Evolutionary conservation across 148 eudicot species (phyloP).

Genomic region (Camellia japonica): DNA sequence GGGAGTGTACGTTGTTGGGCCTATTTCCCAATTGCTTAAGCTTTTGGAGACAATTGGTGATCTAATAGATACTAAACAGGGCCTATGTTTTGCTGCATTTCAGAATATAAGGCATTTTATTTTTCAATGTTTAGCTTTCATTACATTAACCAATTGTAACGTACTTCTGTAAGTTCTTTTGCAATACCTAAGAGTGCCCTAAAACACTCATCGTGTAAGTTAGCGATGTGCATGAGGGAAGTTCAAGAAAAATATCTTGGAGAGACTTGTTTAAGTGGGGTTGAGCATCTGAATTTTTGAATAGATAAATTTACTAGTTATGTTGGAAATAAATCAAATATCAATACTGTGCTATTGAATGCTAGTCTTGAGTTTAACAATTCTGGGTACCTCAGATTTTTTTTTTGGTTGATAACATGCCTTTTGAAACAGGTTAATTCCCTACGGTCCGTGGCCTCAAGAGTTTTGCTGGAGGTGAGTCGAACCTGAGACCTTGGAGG

Average conservation of each 20-base stretch:
- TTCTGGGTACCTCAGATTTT: too few species aligned
- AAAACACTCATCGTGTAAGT: not conserved
- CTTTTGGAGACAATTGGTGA: too few species aligned
- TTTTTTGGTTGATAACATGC: too few species aligned
- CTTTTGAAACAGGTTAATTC: too few species aligned
- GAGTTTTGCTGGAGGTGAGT: too few species aligned
- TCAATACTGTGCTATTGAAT: not conserved
- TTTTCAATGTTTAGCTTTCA: not conserved
- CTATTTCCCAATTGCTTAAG: too few species aligned
- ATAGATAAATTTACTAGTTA: not conserved
- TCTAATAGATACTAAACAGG: not conserved
- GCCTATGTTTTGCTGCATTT: not conserved
- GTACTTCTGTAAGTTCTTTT: not conserved
- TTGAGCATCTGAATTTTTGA: not conserved
- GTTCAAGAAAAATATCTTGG: too few species aligned
- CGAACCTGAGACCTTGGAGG: too few species aligned
- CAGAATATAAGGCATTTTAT: not conserved
- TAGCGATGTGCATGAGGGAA: not conserved
- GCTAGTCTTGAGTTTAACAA: not conserved
- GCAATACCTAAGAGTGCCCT: not conserved
- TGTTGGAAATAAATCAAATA: not conserved
- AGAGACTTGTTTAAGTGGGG: not conserved
- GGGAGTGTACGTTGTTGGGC: too few species aligned
- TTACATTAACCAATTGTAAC: not conserved
- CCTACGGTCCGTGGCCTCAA: too few species aligned